A percentile compares a stretch with the other conserved stretches of the same genome.
phyloP scores from a whole-genome alignment of 139 green algal genomes.

The Ulvella scutata region DNA sequence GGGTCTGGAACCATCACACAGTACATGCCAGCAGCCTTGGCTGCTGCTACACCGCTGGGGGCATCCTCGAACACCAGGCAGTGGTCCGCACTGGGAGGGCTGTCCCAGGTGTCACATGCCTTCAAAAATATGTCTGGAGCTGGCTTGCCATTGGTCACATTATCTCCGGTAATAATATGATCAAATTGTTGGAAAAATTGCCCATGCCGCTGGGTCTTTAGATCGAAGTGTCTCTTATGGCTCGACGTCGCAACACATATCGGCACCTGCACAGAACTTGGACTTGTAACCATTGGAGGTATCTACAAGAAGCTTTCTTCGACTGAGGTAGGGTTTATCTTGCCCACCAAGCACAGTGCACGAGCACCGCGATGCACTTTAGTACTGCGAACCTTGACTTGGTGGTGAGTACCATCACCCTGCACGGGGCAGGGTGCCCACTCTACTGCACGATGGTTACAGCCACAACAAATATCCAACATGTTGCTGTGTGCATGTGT shows the following conservation, averaged over 20 bases:
- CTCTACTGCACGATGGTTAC: too few species aligned
- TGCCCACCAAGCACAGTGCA: too few species aligned
- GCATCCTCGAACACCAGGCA: constrained; percentile 74
- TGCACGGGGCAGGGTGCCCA: too few species aligned
- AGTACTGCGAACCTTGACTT: too few species aligned
- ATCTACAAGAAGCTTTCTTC: too few species aligned
- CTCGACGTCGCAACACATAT: constrained; percentile 62
- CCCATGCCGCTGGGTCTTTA: constrained; percentile 58
- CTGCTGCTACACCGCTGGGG: constrained; percentile 43
- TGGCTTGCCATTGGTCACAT: constrained; percentile 52
- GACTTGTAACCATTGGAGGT: too few species aligned
- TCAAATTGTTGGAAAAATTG: constrained; percentile 51
- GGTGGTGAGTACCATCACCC: too few species aligned
- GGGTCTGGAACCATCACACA: constrained; percentile 27
- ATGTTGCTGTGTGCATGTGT: too few species aligned
- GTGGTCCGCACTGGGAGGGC: not conserved
- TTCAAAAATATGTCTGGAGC: constrained; percentile 68
- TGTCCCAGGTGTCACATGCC: constrained; percentile 27
- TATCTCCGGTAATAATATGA: constrained; percentile 42
- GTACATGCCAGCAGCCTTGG: constrained; percentile 45
- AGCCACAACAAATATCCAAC: too few species aligned
- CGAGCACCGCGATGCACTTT: too few species aligned
- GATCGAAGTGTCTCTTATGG: constrained; percentile 40
- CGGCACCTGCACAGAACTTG: constrained; percentile 41
- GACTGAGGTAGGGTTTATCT: too few species aligned